Percentiles rank a stretch among this genome's conserved stretches.
Evolutionary conservation across 2,329 filamentous ascomycete species (phyloP).

Genomic region (Xylaria polymorpha): DNA sequence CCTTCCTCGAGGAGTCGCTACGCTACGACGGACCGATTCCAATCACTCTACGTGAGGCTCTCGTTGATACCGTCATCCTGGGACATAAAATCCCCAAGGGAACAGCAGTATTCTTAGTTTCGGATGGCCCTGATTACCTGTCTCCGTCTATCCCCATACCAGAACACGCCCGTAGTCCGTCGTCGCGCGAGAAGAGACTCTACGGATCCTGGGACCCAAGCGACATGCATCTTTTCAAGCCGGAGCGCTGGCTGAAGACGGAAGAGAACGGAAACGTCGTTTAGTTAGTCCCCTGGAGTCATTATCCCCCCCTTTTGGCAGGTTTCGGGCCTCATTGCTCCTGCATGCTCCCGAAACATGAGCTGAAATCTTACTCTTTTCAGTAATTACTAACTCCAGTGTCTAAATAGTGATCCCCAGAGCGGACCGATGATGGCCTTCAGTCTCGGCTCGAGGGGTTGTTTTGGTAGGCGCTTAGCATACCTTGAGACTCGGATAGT

Average conservation of each 20-base stretch:
- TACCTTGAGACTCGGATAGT: conserved; percentile 41
- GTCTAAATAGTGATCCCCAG: conserved; percentile 30
- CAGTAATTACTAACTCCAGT: no score
- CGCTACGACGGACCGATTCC: conserved; percentile 79
- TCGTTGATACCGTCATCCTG: conserved; percentile 71
- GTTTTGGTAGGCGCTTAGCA: conserved; percentile 41
- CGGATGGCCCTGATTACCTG: conserved; percentile 58
- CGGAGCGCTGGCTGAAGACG: conserved; percentile 42
- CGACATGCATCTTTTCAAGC: conserved; percentile 57
- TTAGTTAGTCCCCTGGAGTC: no score
- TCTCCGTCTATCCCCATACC: conserved; percentile 61
- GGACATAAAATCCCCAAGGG: conserved; percentile 75
- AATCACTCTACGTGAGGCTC: conserved; percentile 74
- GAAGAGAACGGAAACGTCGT: conserved; percentile 32
- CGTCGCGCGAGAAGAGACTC: conserved; percentile 65
- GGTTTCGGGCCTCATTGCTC: no score
- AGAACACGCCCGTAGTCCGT: conserved; percentile 58
- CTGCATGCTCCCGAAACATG: no score
- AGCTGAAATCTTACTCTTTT: no score
- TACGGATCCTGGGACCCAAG: conserved; percentile 68
- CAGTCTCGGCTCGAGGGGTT: conserved; percentile 38
- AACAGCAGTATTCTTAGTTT: conserved; percentile 67
- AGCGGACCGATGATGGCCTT: conserved; percentile 40
- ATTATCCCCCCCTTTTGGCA: no score
- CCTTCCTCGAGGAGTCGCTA: conserved; percentile 81